Base-by-base conservation (phyloP, 148 eudicot genomes). In the Agrostemma githago region DNA sequence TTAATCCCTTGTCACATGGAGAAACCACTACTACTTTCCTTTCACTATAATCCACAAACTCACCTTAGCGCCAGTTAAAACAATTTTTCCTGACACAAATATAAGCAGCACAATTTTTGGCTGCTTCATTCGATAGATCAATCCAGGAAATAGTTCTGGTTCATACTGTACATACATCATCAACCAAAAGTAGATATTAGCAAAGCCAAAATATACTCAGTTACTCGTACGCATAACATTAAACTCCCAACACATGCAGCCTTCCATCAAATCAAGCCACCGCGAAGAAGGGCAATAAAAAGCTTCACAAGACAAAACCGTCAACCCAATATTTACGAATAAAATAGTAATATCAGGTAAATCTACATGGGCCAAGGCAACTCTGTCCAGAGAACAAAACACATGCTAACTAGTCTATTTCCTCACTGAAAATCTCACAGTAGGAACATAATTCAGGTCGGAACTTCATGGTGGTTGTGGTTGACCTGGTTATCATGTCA, bases 61-160 rank as follows among this genome's bases (percentile, higher is more conserved):
- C 76, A 92, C 97, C 98, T 92, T 92, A 0, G 98, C 98, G 75
- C 98, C 98, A 5, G 98, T 92, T 12, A 92, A 89, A 70, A 92
- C 98, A 81, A 92, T 89, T 80, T 92, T 92, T 72, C 98, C 98
- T 10, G 98, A 92, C 46, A 90, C 98, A 54, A 92, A 92, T 68
- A 92, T 92, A 48, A 92, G 93, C 59, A 92, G 83, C 78, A 90
- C 96, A 77, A 92, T 92, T 74, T 90, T 92, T 0, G 98, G 98
- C 74, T 92, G 96, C 74, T 92, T 92, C 98, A 90, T 92, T 44
- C 98, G 89, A 76, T 92, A 92, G 46, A 92, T 92, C 80, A 92
- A 74, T 44, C 98, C 98, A 71, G 98, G 98, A 77, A 92, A 92
- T 38, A 90, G 66, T 62, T 62, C 66, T 12, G 66, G 66, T 21